Percentiles rank a stretch among this genome's conserved stretches.
Evolutionary conservation across 2,329 filamentous ascomycete genomes (phyloP).

Genomic region (Colletotrichum lentis): DNA sequence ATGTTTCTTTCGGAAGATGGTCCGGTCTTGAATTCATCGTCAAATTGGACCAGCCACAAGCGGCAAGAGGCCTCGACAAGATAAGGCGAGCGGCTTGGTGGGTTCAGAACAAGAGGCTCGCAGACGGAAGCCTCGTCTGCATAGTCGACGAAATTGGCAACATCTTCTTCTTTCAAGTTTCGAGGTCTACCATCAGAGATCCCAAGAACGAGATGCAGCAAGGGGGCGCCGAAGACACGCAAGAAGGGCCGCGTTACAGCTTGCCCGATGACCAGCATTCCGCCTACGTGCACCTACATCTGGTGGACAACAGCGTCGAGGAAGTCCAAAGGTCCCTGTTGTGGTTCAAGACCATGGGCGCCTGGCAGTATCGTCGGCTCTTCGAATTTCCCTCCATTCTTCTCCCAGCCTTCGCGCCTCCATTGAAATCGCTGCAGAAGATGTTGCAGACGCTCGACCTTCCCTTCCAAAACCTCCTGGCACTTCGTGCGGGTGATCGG

Average conservation of each 20-base stretch:
- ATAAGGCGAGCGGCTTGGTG: slow-evolving; percentile 58
- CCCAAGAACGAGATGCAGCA: slow-evolving; percentile 35
- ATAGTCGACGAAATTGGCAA: slow-evolving; percentile 52
- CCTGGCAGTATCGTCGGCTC: slow-evolving; percentile 46
- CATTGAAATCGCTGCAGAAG: slow-evolving; percentile 62
- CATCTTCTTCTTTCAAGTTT: slow-evolving; percentile 54
- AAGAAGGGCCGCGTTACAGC: slow-evolving; percentile 35
- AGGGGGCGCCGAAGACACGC: not conserved
- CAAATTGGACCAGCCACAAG: slow-evolving; percentile 55
- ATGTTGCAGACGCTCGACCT: slow-evolving; percentile 56
- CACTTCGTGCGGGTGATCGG: slow-evolving; percentile 42
- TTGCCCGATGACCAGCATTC: slow-evolving; percentile 45
- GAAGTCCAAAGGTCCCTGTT: slow-evolving; percentile 42
- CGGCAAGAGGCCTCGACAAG: slow-evolving; percentile 38
- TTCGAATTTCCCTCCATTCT: slow-evolving; percentile 71
- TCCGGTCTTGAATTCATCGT: slow-evolving; percentile 56
- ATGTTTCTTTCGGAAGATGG: slow-evolving; percentile 48
- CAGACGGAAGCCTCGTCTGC: slow-evolving; percentile 60
- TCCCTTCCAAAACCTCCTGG: slow-evolving; percentile 60
- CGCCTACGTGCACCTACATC: slow-evolving; percentile 47
- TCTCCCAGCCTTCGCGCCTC: slow-evolving; percentile 65
- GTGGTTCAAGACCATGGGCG: slow-evolving; percentile 44
- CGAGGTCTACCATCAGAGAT: slow-evolving; percentile 42
- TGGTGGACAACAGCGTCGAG: slow-evolving; percentile 40
- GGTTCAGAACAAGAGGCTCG: slow-evolving; percentile 57